Base-by-base conservation (phyloP, 169 alveolate species). In the Eimeria zaria region DNA sequence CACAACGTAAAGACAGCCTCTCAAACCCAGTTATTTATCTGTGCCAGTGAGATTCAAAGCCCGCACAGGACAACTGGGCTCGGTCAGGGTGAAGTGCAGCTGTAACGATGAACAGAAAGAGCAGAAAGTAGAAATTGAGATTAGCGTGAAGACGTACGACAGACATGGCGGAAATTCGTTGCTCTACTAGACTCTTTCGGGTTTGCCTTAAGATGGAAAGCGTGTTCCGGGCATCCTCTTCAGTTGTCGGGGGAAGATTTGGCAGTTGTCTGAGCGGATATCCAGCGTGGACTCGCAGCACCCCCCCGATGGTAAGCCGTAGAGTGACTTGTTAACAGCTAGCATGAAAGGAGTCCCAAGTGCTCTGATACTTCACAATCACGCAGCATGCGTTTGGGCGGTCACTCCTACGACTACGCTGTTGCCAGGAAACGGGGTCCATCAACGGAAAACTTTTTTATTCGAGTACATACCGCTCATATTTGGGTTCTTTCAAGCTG, bases 161-260 rank as follows among this genome's bases (percentile, higher is more conserved):
- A 39, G 81, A 85, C 14, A 85, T 18, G 81, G 76, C 62, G 33
- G 39, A 41, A 85, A 85, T 36, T 58, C 55, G 51, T 48, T 85
- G 93, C 93, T 85, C 80, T 36, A 60, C 58, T 4, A 62, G 76
- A 20, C 51, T 58, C 80, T 85, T 85, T 11, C 80, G 81, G 62
- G 93, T 62, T 58, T 62, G 93, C 81, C 93, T 60, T 22, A 85
- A 73, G 81, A 58, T 55, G 69, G 91, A 9, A 22, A 83, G 91
- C 44, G 91, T 83, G 91, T 46, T 12, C 36, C 87, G 33, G 62
- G 87, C 87, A 76, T 46, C 87, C 64, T 44, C 87, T 8, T 48
- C 87, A 22, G 36, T 48, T 11, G 36, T 46, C 39, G 87, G 55
- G 60, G 27, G 64, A 14, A 76, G 39, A 18, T 22, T 46, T 27